These are phyloP conservation scores for Pythium sukuiense DNA, from an alignment of 352 stramenopile genomes.

Conservation along the genomic window DNA sequence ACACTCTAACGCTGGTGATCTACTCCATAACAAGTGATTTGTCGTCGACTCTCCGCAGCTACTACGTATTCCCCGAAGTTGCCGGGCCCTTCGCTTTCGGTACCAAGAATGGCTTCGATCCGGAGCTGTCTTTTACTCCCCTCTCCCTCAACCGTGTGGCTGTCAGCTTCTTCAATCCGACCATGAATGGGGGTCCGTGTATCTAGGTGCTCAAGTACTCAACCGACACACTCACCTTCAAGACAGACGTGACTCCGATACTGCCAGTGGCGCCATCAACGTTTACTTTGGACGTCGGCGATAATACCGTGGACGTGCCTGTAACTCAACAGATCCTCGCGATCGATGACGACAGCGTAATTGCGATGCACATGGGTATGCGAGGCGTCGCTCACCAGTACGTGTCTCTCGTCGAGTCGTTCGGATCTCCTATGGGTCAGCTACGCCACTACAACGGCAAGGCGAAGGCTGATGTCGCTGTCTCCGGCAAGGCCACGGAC, in stretches of 20 bases:
- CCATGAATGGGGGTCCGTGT: slow-evolving; percentile 38
- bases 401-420: slow-evolving; percentile 51
- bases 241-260: slow-evolving; percentile 51
- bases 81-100: slow-evolving; percentile 49
- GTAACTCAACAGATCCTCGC: slow-evolving; percentile 50
- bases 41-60: slow-evolving; percentile 38
- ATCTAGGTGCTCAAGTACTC: slow-evolving; percentile 54
- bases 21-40: slow-evolving; percentile 26
- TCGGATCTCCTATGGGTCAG: slow-evolving; percentile 45
- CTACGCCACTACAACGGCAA: slow-evolving; percentile 38
- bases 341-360: slow-evolving; percentile 42
- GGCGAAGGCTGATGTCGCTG: slow-evolving; percentile 27
- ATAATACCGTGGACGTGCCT: slow-evolving; percentile 2
- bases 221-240: slow-evolving; percentile 37
- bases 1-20: slow-evolving; percentile 49
- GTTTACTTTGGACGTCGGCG: slow-evolving; percentile 36
- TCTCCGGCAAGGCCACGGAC: slow-evolving; percentile 36
- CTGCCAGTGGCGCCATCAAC: slow-evolving; percentile 34
- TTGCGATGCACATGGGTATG: slow-evolving; percentile 45
- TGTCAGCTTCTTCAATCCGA: slow-evolving; percentile 66
- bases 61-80: slow-evolving; percentile 46
- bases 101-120: slow-evolving; percentile 43
- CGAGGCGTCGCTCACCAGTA: slow-evolving; percentile 39
- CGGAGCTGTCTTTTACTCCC: slow-evolving; percentile 45
- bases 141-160: slow-evolving; percentile 48